Conservation (phyloP, 2,329 filamentous ascomycete species). For the Juglanconis juglandina region DNA sequence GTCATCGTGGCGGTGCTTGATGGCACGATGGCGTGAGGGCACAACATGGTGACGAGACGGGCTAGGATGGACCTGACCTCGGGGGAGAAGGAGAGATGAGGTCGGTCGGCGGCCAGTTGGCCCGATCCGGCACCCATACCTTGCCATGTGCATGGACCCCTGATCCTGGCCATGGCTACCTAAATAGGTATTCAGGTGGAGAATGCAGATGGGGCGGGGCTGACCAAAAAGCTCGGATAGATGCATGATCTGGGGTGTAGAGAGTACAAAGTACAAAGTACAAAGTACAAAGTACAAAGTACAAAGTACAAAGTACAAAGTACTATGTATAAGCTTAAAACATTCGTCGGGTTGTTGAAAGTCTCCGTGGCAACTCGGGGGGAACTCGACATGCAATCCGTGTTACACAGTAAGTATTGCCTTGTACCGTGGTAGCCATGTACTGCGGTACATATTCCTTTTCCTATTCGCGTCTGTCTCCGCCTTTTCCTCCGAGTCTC, state of each 20-base stretch:
- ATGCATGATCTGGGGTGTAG: neutral
- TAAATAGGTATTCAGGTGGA: too few relatives aligned
- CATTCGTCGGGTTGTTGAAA: neutral
- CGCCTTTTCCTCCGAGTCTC: too few relatives aligned
- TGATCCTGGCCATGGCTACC: neutral
- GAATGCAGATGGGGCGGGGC: too few relatives aligned
- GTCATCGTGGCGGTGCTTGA: too few relatives aligned
- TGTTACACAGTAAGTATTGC: neutral
- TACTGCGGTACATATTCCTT: too few relatives aligned
- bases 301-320: too few relatives aligned
- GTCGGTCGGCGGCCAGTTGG: neutral
- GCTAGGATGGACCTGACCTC: neutral
- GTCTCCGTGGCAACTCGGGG: neutral
- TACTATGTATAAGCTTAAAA: constrained; percentile 6
- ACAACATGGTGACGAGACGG: too few relatives aligned
- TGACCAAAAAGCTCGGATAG: neutral
- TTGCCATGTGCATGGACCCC: neutral
- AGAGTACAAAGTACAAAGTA: too few relatives aligned
- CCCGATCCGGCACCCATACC: neutral
- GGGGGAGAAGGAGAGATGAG: neutral
- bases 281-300: too few relatives aligned
- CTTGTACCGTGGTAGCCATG: neutral
- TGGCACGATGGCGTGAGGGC: too few relatives aligned
- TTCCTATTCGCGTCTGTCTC: too few relatives aligned
- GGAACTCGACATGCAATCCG: too few relatives aligned